Percentiles rank a stretch among this genome's conserved stretches.
Conservation (phyloP, 2,329 filamentous ascomycete species). For the Pseudogymnoascus sp. region DNA sequence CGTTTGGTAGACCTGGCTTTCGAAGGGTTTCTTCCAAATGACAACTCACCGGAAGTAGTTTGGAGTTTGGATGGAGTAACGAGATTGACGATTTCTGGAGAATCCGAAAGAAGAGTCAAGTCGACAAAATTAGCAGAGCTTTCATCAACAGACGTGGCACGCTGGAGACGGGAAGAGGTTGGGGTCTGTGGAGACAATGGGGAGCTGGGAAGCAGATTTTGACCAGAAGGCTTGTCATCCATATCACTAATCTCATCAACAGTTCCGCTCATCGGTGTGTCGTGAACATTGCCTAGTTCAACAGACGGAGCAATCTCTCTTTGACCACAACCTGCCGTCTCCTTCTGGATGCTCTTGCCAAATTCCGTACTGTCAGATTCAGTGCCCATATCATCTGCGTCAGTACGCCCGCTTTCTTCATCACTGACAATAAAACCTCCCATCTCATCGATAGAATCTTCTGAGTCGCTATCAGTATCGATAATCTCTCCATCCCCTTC, state of each 20-base stretch:
- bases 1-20: conserved; percentile 15
- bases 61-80: conserved; percentile 15
- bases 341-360: neutral
- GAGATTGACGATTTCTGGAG: conserved; percentile 14
- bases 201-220: neutral
- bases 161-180: neutral
- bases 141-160: neutral
- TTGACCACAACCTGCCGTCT: neutral
- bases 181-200: neutral
- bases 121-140: conserved; percentile 16
- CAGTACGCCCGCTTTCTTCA: conserved; percentile 16
- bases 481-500: conserved; percentile 23
- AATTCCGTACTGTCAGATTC: conserved; percentile 16
- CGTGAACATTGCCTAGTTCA: neutral
- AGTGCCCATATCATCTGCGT: conserved; percentile 14
- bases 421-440: conserved; percentile 43
- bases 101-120: conserved; percentile 19
- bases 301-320: neutral
- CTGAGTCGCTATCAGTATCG: conserved; percentile 17
- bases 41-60: neutral
- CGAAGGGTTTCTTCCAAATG: neutral
- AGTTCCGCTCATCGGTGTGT: neutral
- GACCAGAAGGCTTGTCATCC: neutral
- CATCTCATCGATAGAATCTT: conserved; percentile 37
- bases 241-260: neutral